Percentiles rank a stretch among this genome's conserved stretches.
Evolutionary conservation across 139 green algal species (phyloP).

Genomic region (Chlamydomonas schloesseri): DNA sequence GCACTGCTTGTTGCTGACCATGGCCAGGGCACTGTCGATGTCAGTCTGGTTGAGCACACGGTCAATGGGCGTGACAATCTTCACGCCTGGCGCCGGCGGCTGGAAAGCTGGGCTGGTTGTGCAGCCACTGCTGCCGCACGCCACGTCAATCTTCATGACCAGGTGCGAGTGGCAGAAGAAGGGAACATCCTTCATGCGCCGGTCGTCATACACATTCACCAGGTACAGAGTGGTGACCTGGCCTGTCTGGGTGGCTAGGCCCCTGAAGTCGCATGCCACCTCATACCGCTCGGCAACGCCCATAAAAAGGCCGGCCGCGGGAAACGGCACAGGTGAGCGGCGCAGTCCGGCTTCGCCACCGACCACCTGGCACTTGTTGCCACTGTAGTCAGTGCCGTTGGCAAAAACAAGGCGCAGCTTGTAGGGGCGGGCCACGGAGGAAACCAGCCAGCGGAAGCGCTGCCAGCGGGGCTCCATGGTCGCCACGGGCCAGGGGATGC

Average conservation of each 20-base stretch:
- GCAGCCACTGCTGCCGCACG: no score
- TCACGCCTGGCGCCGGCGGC: no score
- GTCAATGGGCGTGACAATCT: not conserved
- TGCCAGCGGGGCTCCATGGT: conserved; percentile 8
- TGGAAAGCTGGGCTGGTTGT: no score
- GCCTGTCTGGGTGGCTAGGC: not conserved
- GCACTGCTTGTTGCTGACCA: not conserved
- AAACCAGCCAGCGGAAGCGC: not conserved
- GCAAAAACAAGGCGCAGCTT: not conserved
- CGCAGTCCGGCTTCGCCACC: not conserved
- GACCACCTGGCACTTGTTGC: not conserved
- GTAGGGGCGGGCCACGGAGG: not conserved
- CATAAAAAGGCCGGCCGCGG: not conserved
- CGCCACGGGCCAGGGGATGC: conserved; percentile 16
- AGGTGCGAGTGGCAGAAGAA: conserved; percentile 34
- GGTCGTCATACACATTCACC: not conserved
- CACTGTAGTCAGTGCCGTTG: not conserved
- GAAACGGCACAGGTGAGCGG: not conserved
- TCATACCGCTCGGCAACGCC: conserved; percentile 26
- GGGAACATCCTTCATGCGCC: conserved; percentile 9
- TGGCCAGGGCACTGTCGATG: not conserved
- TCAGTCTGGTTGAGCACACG: not conserved
- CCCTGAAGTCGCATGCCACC: conserved; percentile 5
- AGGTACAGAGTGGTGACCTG: conserved; percentile 18
- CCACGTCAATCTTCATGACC: not conserved